phyloP scores from a whole-genome alignment of 2,329 filamentous ascomycete genomes.

The Lachnellula cervina region DNA sequence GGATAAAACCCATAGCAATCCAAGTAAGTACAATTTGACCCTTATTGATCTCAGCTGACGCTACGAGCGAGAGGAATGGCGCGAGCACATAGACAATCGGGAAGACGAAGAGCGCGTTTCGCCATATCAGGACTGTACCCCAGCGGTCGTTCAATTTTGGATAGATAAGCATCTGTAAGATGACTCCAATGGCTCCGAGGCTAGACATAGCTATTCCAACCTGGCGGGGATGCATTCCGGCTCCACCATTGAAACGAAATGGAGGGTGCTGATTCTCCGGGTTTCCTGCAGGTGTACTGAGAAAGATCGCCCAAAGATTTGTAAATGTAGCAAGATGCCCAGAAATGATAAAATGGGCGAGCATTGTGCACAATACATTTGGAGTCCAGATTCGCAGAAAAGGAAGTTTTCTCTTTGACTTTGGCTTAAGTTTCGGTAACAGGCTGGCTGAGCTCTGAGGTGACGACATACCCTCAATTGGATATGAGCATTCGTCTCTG shows the following conservation, averaged over 20 bases:
- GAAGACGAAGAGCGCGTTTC: slow-evolving; percentile 61
- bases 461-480: no score
- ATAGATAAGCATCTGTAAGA: slow-evolving; percentile 66
- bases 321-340: slow-evolving; percentile 45
- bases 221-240: slow-evolving; percentile 63
- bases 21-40: no score
- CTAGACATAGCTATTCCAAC: slow-evolving; percentile 73
- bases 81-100: slow-evolving; percentile 64
- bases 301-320: slow-evolving; percentile 54
- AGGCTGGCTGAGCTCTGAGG: background rate
- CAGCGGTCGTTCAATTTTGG: slow-evolving; percentile 59
- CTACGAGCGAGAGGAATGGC: slow-evolving; percentile 63
- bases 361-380: slow-evolving; percentile 40
- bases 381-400: slow-evolving; percentile 17
- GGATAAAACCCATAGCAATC: no score
- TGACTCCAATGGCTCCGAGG: slow-evolving; percentile 67
- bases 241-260: slow-evolving; percentile 57
- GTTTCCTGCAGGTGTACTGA: slow-evolving; percentile 35
- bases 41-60: no score
- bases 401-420: slow-evolving; percentile 8
- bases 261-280: slow-evolving; percentile 12
- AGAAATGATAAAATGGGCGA: slow-evolving; percentile 43
- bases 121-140: slow-evolving; percentile 63
- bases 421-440: background rate
- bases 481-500: no score